Conservation (phyloP, 345 rosid species). For the Zanthoxylum bungeanum region DNA sequence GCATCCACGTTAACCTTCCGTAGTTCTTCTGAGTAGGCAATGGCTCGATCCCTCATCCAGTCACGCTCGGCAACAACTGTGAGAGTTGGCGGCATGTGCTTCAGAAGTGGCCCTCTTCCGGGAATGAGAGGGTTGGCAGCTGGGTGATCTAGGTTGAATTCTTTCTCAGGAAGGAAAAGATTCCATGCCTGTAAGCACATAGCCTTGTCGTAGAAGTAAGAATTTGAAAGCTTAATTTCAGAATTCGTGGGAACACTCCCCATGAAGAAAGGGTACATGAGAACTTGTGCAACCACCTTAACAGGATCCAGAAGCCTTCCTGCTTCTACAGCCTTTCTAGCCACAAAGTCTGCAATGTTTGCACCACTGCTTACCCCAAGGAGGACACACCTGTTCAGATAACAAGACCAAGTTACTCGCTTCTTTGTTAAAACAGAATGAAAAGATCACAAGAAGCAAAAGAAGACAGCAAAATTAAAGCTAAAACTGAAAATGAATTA, state of each 20-base stretch:
- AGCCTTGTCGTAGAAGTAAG: slow-evolving; percentile 79
- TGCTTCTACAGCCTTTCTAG: slow-evolving; percentile 77
- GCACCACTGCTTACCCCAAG: slow-evolving; percentile 89
- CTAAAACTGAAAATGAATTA: neutral
- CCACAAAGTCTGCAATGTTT: slow-evolving; percentile 82
- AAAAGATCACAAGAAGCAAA: neutral
- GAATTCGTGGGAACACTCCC: slow-evolving; percentile 80
- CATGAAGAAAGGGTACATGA: slow-evolving; percentile 86
- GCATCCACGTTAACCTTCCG: slow-evolving; percentile 88
- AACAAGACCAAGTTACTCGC: slow-evolving; percentile 2
- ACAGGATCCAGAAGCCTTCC: slow-evolving; percentile 81
- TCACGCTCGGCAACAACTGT: slow-evolving; percentile 93
- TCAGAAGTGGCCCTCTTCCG: slow-evolving; percentile 69
- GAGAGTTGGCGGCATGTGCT: slow-evolving; percentile 89
- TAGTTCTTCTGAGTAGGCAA: slow-evolving; percentile 85
- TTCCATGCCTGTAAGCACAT: slow-evolving; percentile 76
- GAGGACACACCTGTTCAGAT: slow-evolving; percentile 68
- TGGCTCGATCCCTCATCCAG: slow-evolving; percentile 97
- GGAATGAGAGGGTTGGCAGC: slow-evolving; percentile 85
- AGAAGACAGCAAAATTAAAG: neutral
- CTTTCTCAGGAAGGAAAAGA: slow-evolving; percentile 72
- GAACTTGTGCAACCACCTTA: slow-evolving; percentile 89
- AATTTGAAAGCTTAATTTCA: slow-evolving; percentile 72
- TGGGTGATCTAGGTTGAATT: slow-evolving; percentile 77
- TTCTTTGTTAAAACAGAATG: neutral